A percentile compares a stretch with the other conserved stretches of the same genome.
Conservation (phyloP, 2,329 filamentous ascomycete species). For the Ceratocystis cacaofunesta region DNA sequence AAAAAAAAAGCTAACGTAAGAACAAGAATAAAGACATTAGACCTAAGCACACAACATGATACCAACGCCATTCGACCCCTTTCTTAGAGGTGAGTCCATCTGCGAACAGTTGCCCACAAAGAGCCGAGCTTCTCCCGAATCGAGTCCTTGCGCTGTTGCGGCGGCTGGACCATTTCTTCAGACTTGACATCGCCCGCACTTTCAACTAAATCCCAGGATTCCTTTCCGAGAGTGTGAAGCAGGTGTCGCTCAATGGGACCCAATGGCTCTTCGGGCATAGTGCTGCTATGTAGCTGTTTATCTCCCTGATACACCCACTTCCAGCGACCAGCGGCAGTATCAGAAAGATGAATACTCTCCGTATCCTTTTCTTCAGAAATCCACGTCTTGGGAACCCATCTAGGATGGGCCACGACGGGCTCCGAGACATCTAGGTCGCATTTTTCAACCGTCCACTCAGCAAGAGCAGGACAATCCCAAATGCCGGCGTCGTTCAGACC, state of each 20-base stretch:
- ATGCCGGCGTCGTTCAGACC: slow-evolving; percentile 33
- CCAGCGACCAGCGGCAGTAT: slow-evolving; percentile 29
- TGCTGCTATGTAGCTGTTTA: slow-evolving; percentile 27
- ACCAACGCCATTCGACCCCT: neutral
- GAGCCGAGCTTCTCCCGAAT: slow-evolving; percentile 5
- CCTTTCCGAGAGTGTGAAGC: slow-evolving; percentile 31
- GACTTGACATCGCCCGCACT: neutral
- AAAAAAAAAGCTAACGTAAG: neutral
- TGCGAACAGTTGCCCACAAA: neutral
- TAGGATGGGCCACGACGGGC: neutral
- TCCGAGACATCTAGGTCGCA: neutral
- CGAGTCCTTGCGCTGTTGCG: neutral
- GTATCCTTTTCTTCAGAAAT: slow-evolving; percentile 18
- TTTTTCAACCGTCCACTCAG: slow-evolving; percentile 29
- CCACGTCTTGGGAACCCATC: slow-evolving; percentile 11
- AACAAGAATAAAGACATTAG: neutral
- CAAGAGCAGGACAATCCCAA: slow-evolving; percentile 34
- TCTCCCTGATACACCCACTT: slow-evolving; percentile 39
- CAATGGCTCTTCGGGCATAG: slow-evolving; percentile 38
- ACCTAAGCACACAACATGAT: neutral
- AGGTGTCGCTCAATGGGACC: slow-evolving; percentile 39
- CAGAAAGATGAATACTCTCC: slow-evolving; percentile 16
- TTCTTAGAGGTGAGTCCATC: neutral
- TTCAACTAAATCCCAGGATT: slow-evolving; percentile 21
- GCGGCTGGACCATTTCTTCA: slow-evolving; percentile 11